phyloP scores from a whole-genome alignment of 208 protist genomes.

The Trypanosoma brucei region DNA sequence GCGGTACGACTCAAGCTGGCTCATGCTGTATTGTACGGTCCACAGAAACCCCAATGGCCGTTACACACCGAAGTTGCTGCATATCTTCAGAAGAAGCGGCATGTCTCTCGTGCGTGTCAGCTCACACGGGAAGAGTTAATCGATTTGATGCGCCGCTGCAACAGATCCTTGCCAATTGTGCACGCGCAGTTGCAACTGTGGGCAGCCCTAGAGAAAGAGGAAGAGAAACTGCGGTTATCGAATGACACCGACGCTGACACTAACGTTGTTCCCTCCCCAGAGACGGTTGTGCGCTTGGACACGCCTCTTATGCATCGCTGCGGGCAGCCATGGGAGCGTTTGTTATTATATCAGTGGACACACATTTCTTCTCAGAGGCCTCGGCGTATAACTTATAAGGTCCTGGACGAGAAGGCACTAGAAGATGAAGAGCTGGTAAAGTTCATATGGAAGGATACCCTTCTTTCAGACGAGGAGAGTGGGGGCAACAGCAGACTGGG shows the following conservation, averaged over 20 bases:
- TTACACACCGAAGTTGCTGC: conserved; percentile 59
- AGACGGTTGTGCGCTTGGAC: conserved; percentile 19
- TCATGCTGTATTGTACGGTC: conserved; percentile 73
- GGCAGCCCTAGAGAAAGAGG: conserved; percentile 14
- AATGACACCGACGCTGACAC: too few relatives aligned
- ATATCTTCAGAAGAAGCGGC: conserved; percentile 79
- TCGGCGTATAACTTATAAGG: conserved; percentile 45
- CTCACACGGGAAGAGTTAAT: conserved; percentile 46
- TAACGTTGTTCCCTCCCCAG: neutral
- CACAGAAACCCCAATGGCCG: conserved; percentile 65
- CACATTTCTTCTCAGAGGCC: conserved; percentile 44
- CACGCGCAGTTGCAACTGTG: conserved; percentile 53
- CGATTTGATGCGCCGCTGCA: conserved; percentile 61
- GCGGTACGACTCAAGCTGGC: conserved; percentile 86
- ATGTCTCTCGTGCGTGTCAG: conserved; percentile 78
- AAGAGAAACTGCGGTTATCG: too few relatives aligned
- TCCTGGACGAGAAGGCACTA: conserved; percentile 23
- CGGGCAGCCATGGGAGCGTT: conserved; percentile 58
- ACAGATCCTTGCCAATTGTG: conserved; percentile 35
- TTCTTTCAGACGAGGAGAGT: conserved; percentile 75
- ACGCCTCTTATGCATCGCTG: conserved; percentile 41
- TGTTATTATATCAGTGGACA: conserved; percentile 44
- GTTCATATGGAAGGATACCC: conserved; percentile 57
- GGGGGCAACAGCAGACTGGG: conserved; percentile 68
- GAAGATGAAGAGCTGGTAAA: conserved; percentile 43